Evolutionary conservation across 495 filamentous ascomycete species (phyloP).

Genomic region (Podospora pseudopauciseta): DNA sequence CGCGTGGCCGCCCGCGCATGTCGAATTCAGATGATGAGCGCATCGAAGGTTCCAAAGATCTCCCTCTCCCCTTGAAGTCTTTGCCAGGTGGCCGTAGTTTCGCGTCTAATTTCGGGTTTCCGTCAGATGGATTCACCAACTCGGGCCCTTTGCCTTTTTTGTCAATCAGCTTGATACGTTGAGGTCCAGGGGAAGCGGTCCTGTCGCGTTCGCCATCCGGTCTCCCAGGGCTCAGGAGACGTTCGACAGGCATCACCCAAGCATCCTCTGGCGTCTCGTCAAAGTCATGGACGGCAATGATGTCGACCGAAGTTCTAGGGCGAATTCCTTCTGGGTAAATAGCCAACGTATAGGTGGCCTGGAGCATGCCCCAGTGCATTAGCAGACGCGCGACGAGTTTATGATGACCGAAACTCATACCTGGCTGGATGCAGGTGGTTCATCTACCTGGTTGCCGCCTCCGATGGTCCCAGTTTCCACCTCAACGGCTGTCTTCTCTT

Average conservation of each 20-base stretch:
- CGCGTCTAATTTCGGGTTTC: background rate
- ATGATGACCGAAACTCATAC: background rate
- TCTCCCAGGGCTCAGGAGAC: background rate
- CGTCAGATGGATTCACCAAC: background rate
- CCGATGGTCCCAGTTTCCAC: background rate
- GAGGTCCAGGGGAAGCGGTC: background rate
- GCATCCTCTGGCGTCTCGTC: constrained; percentile 14
- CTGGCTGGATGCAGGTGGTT: background rate
- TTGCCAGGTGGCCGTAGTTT: background rate
- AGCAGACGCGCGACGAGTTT: background rate
- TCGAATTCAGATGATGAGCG: background rate
- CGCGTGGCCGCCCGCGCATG: background rate
- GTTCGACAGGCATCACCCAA: constrained; percentile 10
- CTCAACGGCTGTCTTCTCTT: background rate
- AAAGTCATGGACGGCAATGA: constrained; percentile 20
- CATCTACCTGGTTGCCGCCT: background rate
- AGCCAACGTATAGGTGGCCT: background rate
- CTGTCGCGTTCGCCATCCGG: background rate
- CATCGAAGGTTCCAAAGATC: background rate
- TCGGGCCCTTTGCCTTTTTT: background rate
- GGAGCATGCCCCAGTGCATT: background rate
- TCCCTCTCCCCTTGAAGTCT: background rate
- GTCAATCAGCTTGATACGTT: background rate
- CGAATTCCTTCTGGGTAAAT: background rate
- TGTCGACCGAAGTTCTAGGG: constrained; percentile 9